These are phyloP conservation scores for Epichloe sp. DNA, from an alignment of 2,329 filamentous ascomycete species.

Conservation along the genomic window DNA sequence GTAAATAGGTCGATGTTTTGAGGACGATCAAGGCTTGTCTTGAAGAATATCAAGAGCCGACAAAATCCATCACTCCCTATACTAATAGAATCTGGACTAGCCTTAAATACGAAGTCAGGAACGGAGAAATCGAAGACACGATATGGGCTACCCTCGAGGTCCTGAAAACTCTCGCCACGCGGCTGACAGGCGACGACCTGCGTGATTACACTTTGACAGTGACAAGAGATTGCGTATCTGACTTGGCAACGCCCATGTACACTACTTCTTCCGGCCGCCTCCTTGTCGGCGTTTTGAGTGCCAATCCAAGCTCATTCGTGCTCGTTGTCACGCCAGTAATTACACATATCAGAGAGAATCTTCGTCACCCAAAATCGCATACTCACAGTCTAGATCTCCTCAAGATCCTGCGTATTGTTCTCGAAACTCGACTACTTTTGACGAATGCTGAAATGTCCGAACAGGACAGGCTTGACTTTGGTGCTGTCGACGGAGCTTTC, in stretches of 20 bases:
- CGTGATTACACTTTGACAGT: conserved; percentile 33
- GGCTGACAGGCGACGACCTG: conserved; percentile 31
- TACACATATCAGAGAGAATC: conserved; percentile 35
- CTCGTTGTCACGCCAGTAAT: conserved; percentile 32
- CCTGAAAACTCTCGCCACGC: conserved; percentile 34
- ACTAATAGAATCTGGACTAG: conserved; percentile 41
- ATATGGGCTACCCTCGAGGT: conserved; percentile 43
- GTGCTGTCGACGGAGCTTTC: conserved; percentile 23
- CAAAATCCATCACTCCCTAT: conserved; percentile 34
- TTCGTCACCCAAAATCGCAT: conserved; percentile 36
- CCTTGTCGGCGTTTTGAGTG: conserved; percentile 36
- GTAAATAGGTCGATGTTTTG: conserved; percentile 36
- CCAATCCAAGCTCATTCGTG: conserved; percentile 34
- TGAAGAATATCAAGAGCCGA: conserved; percentile 31
- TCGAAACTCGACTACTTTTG: conserved; percentile 32
- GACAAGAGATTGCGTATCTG: conserved; percentile 39
- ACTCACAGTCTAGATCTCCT: conserved; percentile 39
- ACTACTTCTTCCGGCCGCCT: conserved; percentile 38
- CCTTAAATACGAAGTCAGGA: conserved; percentile 50
- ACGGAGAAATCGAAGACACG: conserved; percentile 44
- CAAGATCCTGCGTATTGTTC: conserved; percentile 35
- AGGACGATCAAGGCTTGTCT: conserved; percentile 42
- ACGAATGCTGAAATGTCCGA: conserved; percentile 18
- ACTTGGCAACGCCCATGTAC: conserved; percentile 40
- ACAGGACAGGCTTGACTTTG: conserved; percentile 26